Evolutionary conservation across 345 rosid species (phyloP), one percentile per base, ranked within the genome.

Genomic region (Trapa incisa): DNA sequence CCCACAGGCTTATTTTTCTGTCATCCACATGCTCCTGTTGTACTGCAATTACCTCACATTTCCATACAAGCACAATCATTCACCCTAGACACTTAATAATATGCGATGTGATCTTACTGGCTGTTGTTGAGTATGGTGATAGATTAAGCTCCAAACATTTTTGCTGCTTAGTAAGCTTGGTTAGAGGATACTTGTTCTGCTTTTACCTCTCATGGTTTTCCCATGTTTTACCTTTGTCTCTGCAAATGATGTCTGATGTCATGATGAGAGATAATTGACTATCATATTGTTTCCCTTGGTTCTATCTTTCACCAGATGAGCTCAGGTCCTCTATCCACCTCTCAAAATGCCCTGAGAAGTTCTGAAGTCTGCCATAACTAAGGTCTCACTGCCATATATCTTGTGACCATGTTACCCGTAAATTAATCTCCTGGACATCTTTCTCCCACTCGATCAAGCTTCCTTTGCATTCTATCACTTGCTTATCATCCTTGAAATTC

Each of bases 141-240:
- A 45, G 13, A 45, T 7, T 7, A 45, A 45, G 13, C 48, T 45
- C 48, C 48, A 1, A 45, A 7, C 48, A 22, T 45, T 45, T 45
- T 7, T 45, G 48, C 11, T 45, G 48, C 48, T 45, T 45, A 11
- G 48, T 6, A 0, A 11, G 48, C 48, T 45, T 45, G 12, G 48
- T 45, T 45, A 45, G 48, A 45, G 11, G 48, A 22, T 22, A 22
- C 29, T 45, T 45, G 48, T 45, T 45, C 32, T 33, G 68, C 73
- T 6, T 65, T 77, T 71, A 69, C 2, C 70, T 60, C 29, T 64
- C 73, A 71, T 80, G 76, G 77, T 48, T 65, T 73, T 50, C 71
- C 47, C 75, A 75, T 83, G 80, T 80, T 72, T 78, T 75, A 76
- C 80, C 72, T 62, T 41, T 77, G 67, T 71, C 76, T 79, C 70